Evolutionary conservation across 1,284 basidiomycete genomes (phyloP), one percentile per base, ranked within the genome.

Genomic region (Pyrrhoderma lamaoense): DNA sequence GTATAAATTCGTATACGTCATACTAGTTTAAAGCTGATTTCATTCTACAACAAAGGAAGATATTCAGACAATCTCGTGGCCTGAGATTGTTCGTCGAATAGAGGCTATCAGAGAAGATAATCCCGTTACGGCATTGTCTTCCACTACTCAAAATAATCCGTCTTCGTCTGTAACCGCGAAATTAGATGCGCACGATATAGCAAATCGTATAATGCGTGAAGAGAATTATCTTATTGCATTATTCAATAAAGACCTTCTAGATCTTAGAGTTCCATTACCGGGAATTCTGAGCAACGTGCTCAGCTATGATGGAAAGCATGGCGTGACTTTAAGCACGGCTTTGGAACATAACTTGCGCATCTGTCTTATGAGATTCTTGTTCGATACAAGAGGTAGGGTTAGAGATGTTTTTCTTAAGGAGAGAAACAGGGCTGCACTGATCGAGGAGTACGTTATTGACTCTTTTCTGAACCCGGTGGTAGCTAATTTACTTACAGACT

Each of bases 151-250:
- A 62, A 73, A 44, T 62, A 74, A 52, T 65, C 74, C 57, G 64
- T 67, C 49, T 65, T 71, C 66, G 67, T 65, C 62, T 34, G 65
- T 73, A 9, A 80, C 79, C 0, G 85, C 84, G 25, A 93, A 90
- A 66, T 80, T 98, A 9, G 95, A 99, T 62, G 96, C 95, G 0
- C 96, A 99, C 65, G 94, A 98, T 64, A 81, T 95, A 49, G 93
- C 93, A 3, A 95, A 94, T 64, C 87, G 96, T 44, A 96, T 99
- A 62, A 83, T 99, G 80, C 80, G 95, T 16, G 91, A 96, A 65
- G 93, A 98, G 66, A 99, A 99, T 69, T 99, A 97, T 66, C 77
- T 99, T 46, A 96, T 98, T 54, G 94, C 95, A 0, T 69, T 99
- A 13, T 97, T 99, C 70, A 98, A 98, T 72, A 97, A 97, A 63